Base-by-base conservation (phyloP, 805 yeast genomes). In the Torulaspora maleeae region DNA sequence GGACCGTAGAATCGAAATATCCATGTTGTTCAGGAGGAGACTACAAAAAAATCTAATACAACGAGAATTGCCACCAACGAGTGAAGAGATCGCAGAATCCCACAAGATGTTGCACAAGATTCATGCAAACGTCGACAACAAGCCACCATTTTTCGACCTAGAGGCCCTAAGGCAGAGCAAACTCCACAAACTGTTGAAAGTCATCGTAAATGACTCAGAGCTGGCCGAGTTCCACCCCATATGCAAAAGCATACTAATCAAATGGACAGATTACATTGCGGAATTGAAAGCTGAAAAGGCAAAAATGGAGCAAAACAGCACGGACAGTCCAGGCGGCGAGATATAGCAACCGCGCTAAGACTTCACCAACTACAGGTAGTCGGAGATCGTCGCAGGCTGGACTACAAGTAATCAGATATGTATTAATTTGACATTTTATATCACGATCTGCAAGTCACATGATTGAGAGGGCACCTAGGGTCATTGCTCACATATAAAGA, bases 31-130 rank as follows among this genome's bases (percentile, higher is more conserved):
- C 20, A 58, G 68, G 11, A 52, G 66, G 19, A 61, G 62, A 45
- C 50, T 64, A 11, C 68, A 64, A 38, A 53, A 54, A 30, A 61
- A 60, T 38, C 38, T 64, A 38, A 55, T 64, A 16, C 68, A 64
- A 49, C 54, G 68, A 29, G 61, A 56, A 10, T 38, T 43, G 1
- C 56, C 61, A 6, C 67, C 68, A 10, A 43, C 58, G 10, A 38
- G 43, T 5, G 55, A 48, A 8, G 64, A 58, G 13, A 25, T 61
- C 1, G 41, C 47, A 16, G 67, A 62, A 33, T 49, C 63, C 6
- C 63, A 60, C 38, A 55, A 55, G 41, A 45, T 63, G 36, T 48
- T 64, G 13, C 44, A 45, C 19, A 61, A 54, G 43, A 61, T 64
- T 11, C 40, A 42, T 13, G 61, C 56, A 8, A 62, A 60, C 41